Evolutionary conservation across 1,284 basidiomycete species (phyloP).

Genomic region (Chiua sp.): DNA sequence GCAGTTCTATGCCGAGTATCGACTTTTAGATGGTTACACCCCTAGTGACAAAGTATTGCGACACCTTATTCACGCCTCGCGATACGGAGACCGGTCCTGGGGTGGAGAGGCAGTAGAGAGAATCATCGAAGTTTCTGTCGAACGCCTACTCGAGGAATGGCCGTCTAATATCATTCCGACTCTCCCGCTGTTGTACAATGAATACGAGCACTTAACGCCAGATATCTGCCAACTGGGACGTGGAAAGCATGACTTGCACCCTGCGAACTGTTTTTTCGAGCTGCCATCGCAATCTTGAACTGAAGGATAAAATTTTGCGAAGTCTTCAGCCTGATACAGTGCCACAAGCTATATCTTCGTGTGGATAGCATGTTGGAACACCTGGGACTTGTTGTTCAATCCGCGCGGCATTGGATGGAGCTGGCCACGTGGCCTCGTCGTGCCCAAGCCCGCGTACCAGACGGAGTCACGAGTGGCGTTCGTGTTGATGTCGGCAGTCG

Average conservation of each 20-base stretch:
- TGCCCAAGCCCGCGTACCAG: slow-evolving; percentile 12
- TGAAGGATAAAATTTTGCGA: neutral
- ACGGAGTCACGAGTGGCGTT: slow-evolving; percentile 19
- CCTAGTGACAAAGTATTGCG: neutral
- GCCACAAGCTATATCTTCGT: neutral
- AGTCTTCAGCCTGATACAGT: neutral
- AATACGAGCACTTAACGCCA: too few species aligned
- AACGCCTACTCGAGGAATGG: neutral
- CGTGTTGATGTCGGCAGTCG: slow-evolving; percentile 3
- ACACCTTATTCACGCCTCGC: neutral
- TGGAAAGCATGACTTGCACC: neutral
- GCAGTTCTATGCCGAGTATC: neutral
- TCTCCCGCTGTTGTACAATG: neutral
- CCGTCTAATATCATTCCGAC: neutral
- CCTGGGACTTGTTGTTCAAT: slow-evolving; percentile 3
- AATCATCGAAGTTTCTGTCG: neutral
- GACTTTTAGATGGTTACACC: neutral
- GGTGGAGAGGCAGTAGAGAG: too few species aligned
- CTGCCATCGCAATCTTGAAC: neutral
- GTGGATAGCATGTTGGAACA: slow-evolving; percentile 27
- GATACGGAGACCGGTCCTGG: too few species aligned
- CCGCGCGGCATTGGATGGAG: too few species aligned
- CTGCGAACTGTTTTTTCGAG: neutral
- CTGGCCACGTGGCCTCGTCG: slow-evolving; percentile 8
- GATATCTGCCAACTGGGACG: neutral